Evolutionary conservation across 2,329 filamentous ascomycete genomes (phyloP), one percentile per base, ranked within the genome.

Genomic region (Cryphonectria radicalis): DNA sequence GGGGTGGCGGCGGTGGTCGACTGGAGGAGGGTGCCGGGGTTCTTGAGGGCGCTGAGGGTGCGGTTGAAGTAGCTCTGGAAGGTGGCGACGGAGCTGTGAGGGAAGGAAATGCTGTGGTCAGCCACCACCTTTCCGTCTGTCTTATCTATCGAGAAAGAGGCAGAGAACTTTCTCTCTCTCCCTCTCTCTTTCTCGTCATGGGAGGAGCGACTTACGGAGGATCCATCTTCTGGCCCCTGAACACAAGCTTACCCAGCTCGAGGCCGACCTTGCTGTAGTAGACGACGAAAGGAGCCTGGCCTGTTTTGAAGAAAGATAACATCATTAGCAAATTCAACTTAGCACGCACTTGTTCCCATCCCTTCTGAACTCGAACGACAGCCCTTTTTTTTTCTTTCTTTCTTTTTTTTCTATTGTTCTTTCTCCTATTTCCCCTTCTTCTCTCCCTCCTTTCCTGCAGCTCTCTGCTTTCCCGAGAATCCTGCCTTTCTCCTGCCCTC

Each of bases 201-300:
- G 25, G n/a, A 60, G 43, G 55, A 66, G 57, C 7, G 43, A 86
- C 95, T 90, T 92, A 99, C 96, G 96, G 96, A 84, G 94, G 94
- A 80, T 88, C 86, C 94, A 99, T 98, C 86, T 92, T 93, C 84
- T 95, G 94, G 82, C 90, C 91, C 78, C 90, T 89, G 86, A 94
- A 94, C 76, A 98, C 90, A 76, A 98, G 88, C 88, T 93, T 97
- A 81, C 88, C 89, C 73, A 98, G 87, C 87, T 99, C 96, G 75
- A 95, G 85, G 78, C 88, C 92, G 80, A 98, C 95, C 82, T 91
- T 93, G 79, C 92, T 91, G 88, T 98, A 99, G 90, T 98, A 98
- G 81, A 97, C 81, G 75, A 94, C 91, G 74, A 91, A 91, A 77
- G 96, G 96, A 77, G 95, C 89, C 85, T 96, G 88, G 82, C 91